Conservation (phyloP, 768 basidiomycete species). For the Rhizopogon sp. region DNA sequence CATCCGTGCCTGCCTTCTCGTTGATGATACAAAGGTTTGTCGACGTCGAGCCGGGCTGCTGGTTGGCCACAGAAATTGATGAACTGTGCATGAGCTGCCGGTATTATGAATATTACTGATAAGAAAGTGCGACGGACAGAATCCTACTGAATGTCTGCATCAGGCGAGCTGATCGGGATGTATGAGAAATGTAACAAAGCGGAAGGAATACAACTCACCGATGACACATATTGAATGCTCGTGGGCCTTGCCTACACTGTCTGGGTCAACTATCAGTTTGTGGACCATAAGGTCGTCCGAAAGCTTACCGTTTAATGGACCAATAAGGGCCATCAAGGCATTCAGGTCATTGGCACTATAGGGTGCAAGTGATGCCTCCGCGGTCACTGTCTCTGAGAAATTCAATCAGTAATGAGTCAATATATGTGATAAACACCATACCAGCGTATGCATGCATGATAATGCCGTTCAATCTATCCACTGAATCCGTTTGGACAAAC, state of each 20-base stretch:
- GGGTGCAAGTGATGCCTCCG: conserved; percentile 11
- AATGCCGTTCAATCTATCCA: background rate
- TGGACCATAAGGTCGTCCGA: too few species aligned
- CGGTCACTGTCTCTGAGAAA: conserved; percentile 12
- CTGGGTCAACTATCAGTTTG: background rate
- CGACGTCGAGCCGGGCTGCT: conserved; percentile 27
- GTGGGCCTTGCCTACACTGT: background rate
- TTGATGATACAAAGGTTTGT: conserved; percentile 18
- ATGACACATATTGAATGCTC: conserved; percentile 5
- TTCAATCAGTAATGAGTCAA: too few species aligned
- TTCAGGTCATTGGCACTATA: conserved; percentile 7
- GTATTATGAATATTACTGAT: background rate
- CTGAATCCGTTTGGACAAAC: background rate
- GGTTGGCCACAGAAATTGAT: conserved; percentile 33
- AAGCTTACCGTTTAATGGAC: background rate
- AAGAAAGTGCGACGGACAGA: background rate
- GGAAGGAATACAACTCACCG: background rate
- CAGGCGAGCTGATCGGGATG: conserved; percentile 3
- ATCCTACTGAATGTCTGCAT: conserved; percentile 6
- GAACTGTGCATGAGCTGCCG: conserved; percentile 24
- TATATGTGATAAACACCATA: background rate
- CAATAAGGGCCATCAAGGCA: conserved; percentile 6
- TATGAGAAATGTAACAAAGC: background rate
- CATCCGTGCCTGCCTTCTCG: background rate
- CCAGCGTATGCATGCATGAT: conserved; percentile 5